These are phyloP conservation scores for Neofusicoccum sp. DNA, from an alignment of 2,329 filamentous ascomycete genomes.

Conservation along the genomic window DNA sequence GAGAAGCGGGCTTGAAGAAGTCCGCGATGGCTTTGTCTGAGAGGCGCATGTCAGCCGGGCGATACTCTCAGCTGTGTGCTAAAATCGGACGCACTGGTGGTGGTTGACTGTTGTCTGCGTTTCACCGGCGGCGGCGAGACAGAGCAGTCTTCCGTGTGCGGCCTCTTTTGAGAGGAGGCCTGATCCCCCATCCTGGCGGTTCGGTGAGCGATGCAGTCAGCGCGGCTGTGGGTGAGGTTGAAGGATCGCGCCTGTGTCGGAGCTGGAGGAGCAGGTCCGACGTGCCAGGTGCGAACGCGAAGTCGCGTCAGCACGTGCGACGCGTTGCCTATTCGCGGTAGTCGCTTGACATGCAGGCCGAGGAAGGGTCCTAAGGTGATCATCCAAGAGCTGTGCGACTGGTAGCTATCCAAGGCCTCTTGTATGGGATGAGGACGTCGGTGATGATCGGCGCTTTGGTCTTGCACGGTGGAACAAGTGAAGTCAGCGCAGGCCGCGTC, in stretches of 20 bases:
- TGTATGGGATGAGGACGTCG: too few species aligned
- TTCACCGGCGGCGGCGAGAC: conserved; percentile 62
- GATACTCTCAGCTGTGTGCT: background rate
- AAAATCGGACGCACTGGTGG: conserved; percentile 50
- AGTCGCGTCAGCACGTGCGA: conserved; percentile 38
- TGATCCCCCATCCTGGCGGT: conserved; percentile 14
- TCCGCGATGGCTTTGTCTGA: conserved; percentile 71
- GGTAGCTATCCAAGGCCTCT: background rate
- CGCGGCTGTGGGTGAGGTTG: background rate
- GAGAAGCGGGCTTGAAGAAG: conserved; percentile 86
- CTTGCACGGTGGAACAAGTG: too few species aligned
- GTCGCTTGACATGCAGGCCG: background rate
- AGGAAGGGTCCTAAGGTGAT: background rate
- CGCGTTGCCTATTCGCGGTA: background rate
- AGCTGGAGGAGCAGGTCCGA: background rate
- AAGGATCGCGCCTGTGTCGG: background rate
- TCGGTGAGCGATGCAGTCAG: background rate
- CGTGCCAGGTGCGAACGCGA: conserved; percentile 26
- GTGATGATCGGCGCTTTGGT: too few species aligned
- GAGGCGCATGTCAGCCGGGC: conserved; percentile 9
- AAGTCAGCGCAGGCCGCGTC: too few species aligned
- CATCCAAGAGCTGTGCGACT: background rate
- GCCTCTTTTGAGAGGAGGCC: conserved; percentile 35
- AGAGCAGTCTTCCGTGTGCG: conserved; percentile 42
- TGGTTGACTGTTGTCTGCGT: conserved; percentile 56